phyloP scores from a whole-genome alignment of 2,329 filamentous ascomycete species.

The Nigrospora oryzae region DNA sequence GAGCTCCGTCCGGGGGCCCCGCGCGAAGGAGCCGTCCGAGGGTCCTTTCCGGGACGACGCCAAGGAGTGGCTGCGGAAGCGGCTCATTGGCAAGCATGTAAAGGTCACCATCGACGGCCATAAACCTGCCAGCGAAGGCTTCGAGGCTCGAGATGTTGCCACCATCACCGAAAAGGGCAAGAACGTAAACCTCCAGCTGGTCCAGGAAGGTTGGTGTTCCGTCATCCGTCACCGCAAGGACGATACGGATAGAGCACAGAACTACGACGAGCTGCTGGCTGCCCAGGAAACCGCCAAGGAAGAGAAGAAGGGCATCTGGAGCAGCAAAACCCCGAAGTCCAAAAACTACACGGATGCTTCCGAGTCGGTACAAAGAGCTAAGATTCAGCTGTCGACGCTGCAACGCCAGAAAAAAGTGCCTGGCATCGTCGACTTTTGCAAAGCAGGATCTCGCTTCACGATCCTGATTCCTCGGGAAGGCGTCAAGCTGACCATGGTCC shows the following conservation, averaged over 20 bases:
- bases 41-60: conserved; percentile 85
- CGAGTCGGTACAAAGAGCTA: conserved; percentile 88
- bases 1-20: conserved; percentile 90
- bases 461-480: conserved; percentile 86
- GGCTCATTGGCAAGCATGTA: conserved; percentile 91
- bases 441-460: conserved; percentile 91
- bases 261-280: conserved; percentile 82
- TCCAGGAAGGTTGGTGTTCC: conserved; percentile 89
- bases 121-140: conserved; percentile 81
- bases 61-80: conserved; percentile 92
- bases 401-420: conserved; percentile 89
- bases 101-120: conserved; percentile 83
- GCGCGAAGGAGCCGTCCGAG: conserved; percentile 77
- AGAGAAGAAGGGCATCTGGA: conserved; percentile 92
- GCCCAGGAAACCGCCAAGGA: conserved; percentile 78
- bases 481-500: conserved; percentile 88
- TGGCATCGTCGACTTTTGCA: conserved; percentile 93
- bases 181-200: conserved; percentile 75
- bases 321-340: conserved; percentile 73
- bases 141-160: conserved; percentile 89
- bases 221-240: conserved; percentile 94
- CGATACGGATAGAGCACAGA: conserved; percentile 85
- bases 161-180: conserved; percentile 78
- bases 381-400: conserved; percentile 81
- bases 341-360: conserved; percentile 85